Conservation (phyloP, 306 rosid species). For the Cucurbita pepo region DNA sequence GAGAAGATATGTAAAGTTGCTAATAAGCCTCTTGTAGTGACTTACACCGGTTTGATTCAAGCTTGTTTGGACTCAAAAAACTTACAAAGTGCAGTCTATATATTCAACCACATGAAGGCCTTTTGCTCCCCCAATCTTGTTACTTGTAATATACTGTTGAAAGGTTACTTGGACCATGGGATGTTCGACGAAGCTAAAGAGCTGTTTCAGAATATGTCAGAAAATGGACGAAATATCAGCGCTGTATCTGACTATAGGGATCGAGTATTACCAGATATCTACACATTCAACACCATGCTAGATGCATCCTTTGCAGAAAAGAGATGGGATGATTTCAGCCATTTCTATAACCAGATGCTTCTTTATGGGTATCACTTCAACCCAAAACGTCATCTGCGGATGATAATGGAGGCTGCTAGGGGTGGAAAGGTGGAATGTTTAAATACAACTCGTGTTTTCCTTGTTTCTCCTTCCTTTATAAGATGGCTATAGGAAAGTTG, state of each 20-base stretch:
- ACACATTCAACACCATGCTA: slow-evolving; percentile 69
- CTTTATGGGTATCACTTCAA: slow-evolving; percentile 59
- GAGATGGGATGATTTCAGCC: slow-evolving; percentile 63
- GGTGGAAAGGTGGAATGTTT: slow-evolving; percentile 55
- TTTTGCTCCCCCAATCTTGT: slow-evolving; percentile 79
- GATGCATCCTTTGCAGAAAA: slow-evolving; percentile 44
- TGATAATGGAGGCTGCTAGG: slow-evolving; percentile 58
- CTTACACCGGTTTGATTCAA: slow-evolving; percentile 88
- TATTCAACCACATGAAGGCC: slow-evolving; percentile 61
- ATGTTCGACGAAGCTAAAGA: slow-evolving; percentile 61
- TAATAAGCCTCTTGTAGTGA: slow-evolving; percentile 86
- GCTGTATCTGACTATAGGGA: slow-evolving; percentile 26
- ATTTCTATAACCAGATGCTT: slow-evolving; percentile 48
- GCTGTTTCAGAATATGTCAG: slow-evolving; percentile 49
- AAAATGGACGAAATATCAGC: slow-evolving; percentile 22
- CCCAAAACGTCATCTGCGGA: slow-evolving; percentile 75
- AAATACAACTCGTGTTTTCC: background rate
- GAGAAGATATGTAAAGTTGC: slow-evolving; percentile 91
- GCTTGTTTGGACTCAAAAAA: slow-evolving; percentile 63
- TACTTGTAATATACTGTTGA: slow-evolving; percentile 70
- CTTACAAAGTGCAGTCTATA: slow-evolving; percentile 42
- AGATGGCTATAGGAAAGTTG: background rate
- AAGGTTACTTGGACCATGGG: slow-evolving; percentile 55
- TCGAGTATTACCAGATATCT: slow-evolving; percentile 58
- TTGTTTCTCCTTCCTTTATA: background rate